Evolutionary conservation across 257 asterid species (phyloP), one percentile per base, ranked within the genome.

Genomic region (Eustoma russellianum): DNA sequence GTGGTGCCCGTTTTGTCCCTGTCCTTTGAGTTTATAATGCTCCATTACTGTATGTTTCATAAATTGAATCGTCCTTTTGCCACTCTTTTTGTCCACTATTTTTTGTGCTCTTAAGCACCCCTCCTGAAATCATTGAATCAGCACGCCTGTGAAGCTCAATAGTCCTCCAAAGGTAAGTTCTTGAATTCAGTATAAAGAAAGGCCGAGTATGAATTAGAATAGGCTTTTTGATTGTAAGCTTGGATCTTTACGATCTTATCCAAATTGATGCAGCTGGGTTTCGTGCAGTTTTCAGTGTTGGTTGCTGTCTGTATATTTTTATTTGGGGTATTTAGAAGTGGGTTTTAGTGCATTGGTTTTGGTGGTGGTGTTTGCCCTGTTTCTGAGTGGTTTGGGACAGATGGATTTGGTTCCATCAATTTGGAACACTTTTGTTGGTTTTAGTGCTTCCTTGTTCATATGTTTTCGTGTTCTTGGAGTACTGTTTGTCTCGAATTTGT

Each of bases 401-500:
- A 35, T 49, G 45, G 30, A 18, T 63, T 59, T 61, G 16, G 9
- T 62, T 70, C 44, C 50, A 52, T 69, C 46, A 63, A 68, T 70
- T 57, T 41, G 48, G 62, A 70, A 67, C 77, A 71, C 28, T 16
- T 52, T 41, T 70, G 60, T 83, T 67, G 83, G 73, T 75, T 58
- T 13, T 69, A 57, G 85, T 76, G 83, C 70, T 51, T 61, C 65
- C 56, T 70, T 74, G 74, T 74, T 68, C 63, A 57, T 64, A 34
- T 49, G 41, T 66, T 61, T 16, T 47, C 46, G 44, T 49, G 61
- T 66, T 69, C 62, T 59, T 68, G 58, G n/a, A 41, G 71, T 81
- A 35, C 72, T 68, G 64, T 45, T 68, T 77, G 92, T 85, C 85
- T 74, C 65, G 49, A 41, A 62, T 66, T 54, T 63, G 73, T 81